Evolutionary conservation across 1,284 basidiomycete genomes (phyloP), one percentile per base, ranked within the genome.

Genomic region (Acaromyces ingoldii): DNA sequence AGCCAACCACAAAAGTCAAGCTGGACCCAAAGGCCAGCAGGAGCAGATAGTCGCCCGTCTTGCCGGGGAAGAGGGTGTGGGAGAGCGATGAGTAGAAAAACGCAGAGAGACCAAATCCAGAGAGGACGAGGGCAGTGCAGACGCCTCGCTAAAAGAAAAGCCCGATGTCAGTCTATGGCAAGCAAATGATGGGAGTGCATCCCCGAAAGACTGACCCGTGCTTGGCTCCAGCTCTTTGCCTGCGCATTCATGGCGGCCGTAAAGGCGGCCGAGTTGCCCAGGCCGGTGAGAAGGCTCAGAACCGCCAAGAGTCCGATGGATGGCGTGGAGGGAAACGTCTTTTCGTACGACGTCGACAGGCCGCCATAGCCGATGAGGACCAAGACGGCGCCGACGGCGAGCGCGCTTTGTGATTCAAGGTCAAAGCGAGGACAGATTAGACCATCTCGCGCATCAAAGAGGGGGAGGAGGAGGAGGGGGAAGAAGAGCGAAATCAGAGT

Each of bases 21-120:
- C 84, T 79, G 1, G 86, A 87, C 1, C 88, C 88, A 2, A 85
- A 67, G 0, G 84, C 81, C 9, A 90, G 81, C n/a, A 86, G 70
- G 0, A 84, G 77, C 2, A 90, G 76, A 51, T 89, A 84, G 4
- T 82, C 81, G 3, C 82, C 83, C 0, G 85, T 87, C 62, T 88
- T 80, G 0, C 85, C 87, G 0, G 85, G 83, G 59, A 83, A 89
- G 25, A 85, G 63, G 0, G 79, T 60, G 51, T 87, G 83, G 0
- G 85, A 83, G 17, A 88, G 71, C 0, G 82, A 80, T 21, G 85
- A 85, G 76, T 89, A 90, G 53, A 85, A 78, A 76, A 89, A 89
- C 0, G 88, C 88, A 6, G 86, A 88, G 4, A 90, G 80, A 0
- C 88, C 88, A 55, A 88, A 89, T n/a, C 86, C 88, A 0, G 86